Evolutionary conservation across 441 rosid genomes (phyloP), one percentile per base, ranked within the genome.

Genomic region (Pelargonium myrrhifolium): DNA sequence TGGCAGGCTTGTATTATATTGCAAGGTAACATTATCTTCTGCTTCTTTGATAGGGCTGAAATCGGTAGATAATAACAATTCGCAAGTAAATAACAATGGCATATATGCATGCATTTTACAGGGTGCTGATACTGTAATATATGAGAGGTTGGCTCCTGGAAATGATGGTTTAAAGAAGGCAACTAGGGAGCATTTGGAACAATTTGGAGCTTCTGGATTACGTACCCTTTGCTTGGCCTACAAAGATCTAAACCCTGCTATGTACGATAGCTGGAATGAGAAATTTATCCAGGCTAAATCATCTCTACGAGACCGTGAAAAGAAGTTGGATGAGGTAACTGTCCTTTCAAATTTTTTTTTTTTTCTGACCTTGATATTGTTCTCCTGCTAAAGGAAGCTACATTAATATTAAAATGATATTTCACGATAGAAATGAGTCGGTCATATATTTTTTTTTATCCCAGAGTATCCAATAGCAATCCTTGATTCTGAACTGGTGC

Each of bases 171-270:
- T 90, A 31, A 88, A 87, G 80, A 90, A 81, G 73, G 77, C 82
- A 75, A 79, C 82, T 42, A 81, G 86, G 81, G 94, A 80, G 65
- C 91, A 96, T 71, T 78, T 87, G 82, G 96, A 86, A 78, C 86
- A 81, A 58, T 96, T 87, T 81, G 99, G 99, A 74, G 82, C 97
- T 74, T 84, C 99, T 74, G 99, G 99, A 68, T 78, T 96, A 70
- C 97, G 99, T 35, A 96, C 99, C 69, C 99, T 96, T 74, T 96
- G 99, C 86, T 85, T 96, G 64, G 99, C 97, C 65, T 96, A 89
- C 68, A 85, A 80, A 81, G 85, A 90, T 77, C 79, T 96, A 77
- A 81, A 81, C 77, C 91, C 96, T 22, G 86, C 86, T 67, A 58
- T 80, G 65, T 96, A 96, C 79, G 90, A 88, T 78, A 86, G 90